Base-by-base conservation (phyloP, 257 asterid genomes). In the Ilex asprella region DNA sequence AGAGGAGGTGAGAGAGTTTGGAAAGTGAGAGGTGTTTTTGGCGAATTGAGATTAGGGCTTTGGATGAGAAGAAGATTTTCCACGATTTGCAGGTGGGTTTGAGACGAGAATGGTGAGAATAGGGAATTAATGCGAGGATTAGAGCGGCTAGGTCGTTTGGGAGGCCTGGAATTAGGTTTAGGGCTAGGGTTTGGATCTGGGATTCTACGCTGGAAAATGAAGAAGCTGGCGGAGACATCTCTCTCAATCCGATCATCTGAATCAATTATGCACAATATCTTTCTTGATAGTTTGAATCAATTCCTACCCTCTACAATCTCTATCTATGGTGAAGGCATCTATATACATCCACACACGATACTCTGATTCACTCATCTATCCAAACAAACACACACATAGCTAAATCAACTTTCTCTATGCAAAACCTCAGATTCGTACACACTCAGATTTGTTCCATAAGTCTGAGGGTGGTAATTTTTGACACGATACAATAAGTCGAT, bases 121-220 rank as follows among this genome's bases (percentile, higher is more conserved):
- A 88, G 39, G 98, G 97, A 2, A 83, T 69, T 67, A 80, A 82
- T 10, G 89, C 81, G 10, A 89, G 79, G 67, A 92, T 82, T 67
- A 89, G 16, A 0, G 94, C 83, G 1, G 89, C 91, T 30, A 89
- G 43, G 72, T 92, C 97, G 55, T 89, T 85, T 0, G 99, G 99
- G 39, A 86, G 86, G 66, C 86, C 90, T 5, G 96, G 97, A 39
- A 92, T 80, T 64, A 92, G 77, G 70, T 79, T 83, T 77, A 75
- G 68, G 72, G 75, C 13, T 57, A 61, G 82, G 79, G 83, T 68
- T 78, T 79, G 84, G 47, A 72, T 13, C 58, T 78, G 79, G 11
- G 61, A 60, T 43, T 79, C 81, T 43, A 76, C 83, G 27, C 57
- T 8, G 11, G 62, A 55, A 27, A 16, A 62, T 32, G 62, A 30